phyloP scores from a whole-genome alignment of 2,329 filamentous ascomycete genomes.

The Beauveria rudraprayagi region DNA sequence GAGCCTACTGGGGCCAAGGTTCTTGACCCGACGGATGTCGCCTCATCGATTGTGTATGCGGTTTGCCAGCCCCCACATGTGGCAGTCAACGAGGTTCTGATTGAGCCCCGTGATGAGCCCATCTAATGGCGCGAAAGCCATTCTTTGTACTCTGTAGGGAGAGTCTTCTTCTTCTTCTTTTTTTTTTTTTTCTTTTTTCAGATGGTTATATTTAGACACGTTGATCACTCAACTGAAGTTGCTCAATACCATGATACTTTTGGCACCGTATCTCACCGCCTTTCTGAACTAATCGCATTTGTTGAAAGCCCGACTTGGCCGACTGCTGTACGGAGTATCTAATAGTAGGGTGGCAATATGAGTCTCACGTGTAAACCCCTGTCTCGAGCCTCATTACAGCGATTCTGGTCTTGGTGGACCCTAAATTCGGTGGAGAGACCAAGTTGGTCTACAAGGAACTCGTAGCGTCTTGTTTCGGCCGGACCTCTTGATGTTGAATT shows the following conservation, averaged over 20 bases:
- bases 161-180: no score
- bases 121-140: slow-evolving; percentile 36
- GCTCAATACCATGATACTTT: not conserved
- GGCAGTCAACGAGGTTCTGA: slow-evolving; percentile 70
- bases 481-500: not conserved
- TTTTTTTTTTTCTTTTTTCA: no score
- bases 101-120: slow-evolving; percentile 70
- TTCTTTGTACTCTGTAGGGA: not conserved
- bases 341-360: not conserved
- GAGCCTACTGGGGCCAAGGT: slow-evolving; percentile 69
- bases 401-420: slow-evolving; percentile 5
- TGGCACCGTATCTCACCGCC: not conserved
- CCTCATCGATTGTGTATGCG: slow-evolving; percentile 64
- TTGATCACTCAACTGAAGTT: not conserved
- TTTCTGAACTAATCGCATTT: not conserved
- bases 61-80: slow-evolving; percentile 67
- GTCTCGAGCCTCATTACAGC: not conserved
- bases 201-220: not conserved
- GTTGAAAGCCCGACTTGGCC: not conserved
- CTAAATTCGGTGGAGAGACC: not conserved
- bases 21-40: slow-evolving; percentile 65
- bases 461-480: not conserved
- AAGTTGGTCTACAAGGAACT: not conserved
- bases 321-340: not conserved
- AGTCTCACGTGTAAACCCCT: not conserved